Evolutionary conservation across 176 grass and related monocot species (phyloP).

Genomic region (Paspalum notatum): DNA sequence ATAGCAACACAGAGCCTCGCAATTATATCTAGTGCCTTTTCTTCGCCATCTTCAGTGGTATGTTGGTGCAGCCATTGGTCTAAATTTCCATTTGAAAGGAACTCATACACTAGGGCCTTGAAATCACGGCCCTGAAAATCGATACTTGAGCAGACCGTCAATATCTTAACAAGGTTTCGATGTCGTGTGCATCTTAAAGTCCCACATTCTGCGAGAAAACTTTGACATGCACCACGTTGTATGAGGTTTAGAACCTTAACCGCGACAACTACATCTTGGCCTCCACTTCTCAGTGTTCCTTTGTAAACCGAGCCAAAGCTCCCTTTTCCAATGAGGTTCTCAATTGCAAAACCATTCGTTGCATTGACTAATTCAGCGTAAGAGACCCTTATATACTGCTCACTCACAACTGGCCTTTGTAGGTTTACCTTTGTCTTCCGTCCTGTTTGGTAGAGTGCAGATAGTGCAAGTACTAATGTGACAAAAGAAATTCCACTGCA

Average conservation of each 20-base stretch:
- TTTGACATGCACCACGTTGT: background rate
- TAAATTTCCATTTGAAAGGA: slow-evolving; percentile 24
- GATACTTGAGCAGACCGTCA: slow-evolving; percentile 33
- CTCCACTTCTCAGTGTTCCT: background rate
- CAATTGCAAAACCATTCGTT: slow-evolving; percentile 22
- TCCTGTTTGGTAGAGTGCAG: background rate
- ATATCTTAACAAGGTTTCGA: slow-evolving; percentile 31
- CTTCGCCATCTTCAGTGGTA: background rate
- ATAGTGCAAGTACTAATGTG: background rate
- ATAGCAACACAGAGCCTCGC: background rate
- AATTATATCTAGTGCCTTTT: background rate
- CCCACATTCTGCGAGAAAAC: slow-evolving; percentile 38
- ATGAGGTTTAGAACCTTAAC: slow-evolving; percentile 37
- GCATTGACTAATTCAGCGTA: slow-evolving; percentile 29
- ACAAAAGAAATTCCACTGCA: background rate
- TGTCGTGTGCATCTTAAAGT: slow-evolving; percentile 5
- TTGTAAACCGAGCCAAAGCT: slow-evolving; percentile 30
- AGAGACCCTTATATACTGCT: slow-evolving; percentile 10
- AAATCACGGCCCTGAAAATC: background rate
- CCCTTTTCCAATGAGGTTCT: slow-evolving; percentile 21
- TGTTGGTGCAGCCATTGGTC: slow-evolving; percentile 3
- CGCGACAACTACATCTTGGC: background rate
- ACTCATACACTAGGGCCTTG: slow-evolving; percentile 35
- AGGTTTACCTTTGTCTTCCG: background rate
- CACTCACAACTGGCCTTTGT: background rate